Percentiles rank a stretch among this genome's conserved stretches.
phyloP scores from a whole-genome alignment of 2,329 filamentous ascomycete genomes.

The Verticillium nubilum region DNA sequence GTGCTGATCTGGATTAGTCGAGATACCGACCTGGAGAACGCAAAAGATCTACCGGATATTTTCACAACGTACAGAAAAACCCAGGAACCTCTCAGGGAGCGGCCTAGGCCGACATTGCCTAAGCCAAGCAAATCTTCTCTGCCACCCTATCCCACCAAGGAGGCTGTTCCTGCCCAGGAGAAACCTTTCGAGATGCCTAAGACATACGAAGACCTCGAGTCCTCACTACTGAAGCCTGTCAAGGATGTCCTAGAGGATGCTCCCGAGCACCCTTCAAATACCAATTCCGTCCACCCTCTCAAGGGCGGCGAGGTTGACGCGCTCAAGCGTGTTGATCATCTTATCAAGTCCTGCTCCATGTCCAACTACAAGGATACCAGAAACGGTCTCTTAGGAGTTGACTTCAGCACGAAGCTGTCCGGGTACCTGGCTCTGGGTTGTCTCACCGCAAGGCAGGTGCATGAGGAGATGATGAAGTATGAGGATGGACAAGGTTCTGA shows the following conservation, averaged over 20 bases:
- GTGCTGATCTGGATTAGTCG: conserved; percentile 38
- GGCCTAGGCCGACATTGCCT: conserved; percentile 53
- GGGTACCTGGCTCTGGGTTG: conserved; percentile 68
- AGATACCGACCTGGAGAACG: conserved; percentile 54
- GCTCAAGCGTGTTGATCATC: conserved; percentile 50
- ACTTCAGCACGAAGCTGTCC: conserved; percentile 73
- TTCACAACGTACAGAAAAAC: conserved; percentile 72
- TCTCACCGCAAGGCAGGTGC: conserved; percentile 67
- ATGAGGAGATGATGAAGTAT: conserved; percentile 60
- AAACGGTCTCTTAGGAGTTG: conserved; percentile 63
- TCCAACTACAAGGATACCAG: conserved; percentile 63
- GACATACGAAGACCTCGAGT: conserved; percentile 45
- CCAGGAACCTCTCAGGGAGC: conserved; percentile 63
- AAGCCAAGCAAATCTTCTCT: conserved; percentile 44
- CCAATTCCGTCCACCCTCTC: conserved; percentile 60
- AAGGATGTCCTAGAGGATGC: conserved; percentile 42
- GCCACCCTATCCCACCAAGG: conserved; percentile 47
- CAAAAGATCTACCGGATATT: conserved; percentile 62
- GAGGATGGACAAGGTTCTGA: conserved; percentile 54
- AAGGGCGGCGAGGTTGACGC: conserved; percentile 60
- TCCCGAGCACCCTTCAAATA: conserved; percentile 46
- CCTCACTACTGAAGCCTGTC: conserved; percentile 53
- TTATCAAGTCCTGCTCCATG: conserved; percentile 57
- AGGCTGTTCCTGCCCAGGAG: conserved; percentile 50
- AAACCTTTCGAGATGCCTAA: conserved; percentile 59